Conservation (phyloP, 2,329 filamentous ascomycete species). For the Ceratocystis variospora region DNA sequence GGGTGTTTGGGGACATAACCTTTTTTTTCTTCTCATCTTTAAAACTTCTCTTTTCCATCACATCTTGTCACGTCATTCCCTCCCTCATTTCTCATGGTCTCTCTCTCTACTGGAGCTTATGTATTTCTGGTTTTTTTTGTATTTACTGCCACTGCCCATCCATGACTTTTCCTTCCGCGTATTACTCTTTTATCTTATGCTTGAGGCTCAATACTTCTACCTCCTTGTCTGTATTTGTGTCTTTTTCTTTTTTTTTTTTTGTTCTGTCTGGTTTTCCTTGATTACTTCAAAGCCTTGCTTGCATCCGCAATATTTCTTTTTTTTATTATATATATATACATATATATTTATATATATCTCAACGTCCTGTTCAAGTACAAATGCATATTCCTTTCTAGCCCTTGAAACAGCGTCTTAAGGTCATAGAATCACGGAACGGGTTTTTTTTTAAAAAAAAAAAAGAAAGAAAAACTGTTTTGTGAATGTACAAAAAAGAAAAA, state of each 20-base stretch:
- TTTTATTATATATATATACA: not conserved
- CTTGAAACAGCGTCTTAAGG: no score
- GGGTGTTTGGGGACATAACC: not conserved
- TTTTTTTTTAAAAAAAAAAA: no score
- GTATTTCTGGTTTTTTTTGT: not conserved
- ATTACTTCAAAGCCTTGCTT: not conserved
- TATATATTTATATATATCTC: no score
- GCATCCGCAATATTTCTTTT: not conserved
- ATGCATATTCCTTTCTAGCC: no score
- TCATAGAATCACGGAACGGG: no score
- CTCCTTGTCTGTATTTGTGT: no score
- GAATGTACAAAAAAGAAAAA: no score
- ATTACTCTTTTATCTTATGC: not conserved
- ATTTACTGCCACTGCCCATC: not conserved
- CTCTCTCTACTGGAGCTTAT: not conserved
- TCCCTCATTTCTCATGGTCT: not conserved
- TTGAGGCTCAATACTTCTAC: not conserved
- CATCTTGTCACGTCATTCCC: no score
- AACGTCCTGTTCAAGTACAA: no score
- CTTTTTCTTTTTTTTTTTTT: not conserved
- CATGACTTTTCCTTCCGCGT: not conserved
- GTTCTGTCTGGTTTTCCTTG: not conserved
- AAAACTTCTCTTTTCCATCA: not conserved
- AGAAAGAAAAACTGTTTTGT: no score
- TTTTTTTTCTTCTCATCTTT: slow-evolving; percentile 2